Evolutionary conservation across 2,329 filamentous ascomycete species (phyloP), one percentile per base, ranked within the genome.

Genomic region (Bretziella fagacearum): DNA sequence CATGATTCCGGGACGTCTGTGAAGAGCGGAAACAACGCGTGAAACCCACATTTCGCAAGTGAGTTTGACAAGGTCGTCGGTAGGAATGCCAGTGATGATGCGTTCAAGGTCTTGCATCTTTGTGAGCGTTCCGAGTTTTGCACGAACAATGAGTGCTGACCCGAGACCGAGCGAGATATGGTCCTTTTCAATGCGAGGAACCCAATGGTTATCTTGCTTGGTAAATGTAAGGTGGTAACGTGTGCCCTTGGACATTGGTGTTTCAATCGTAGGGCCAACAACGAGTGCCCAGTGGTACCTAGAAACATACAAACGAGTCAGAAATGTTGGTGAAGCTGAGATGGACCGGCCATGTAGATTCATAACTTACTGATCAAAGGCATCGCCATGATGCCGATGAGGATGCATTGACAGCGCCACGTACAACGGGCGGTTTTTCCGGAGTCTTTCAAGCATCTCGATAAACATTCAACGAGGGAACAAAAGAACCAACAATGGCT

Each of bases 401-500:
- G 48, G 48, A 13, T 50, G 48, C 48, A 50, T 50, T 8, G 48
- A 50, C 13, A 50, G 26, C 3, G 48, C 48, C 48, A 50, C 48
- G 36, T 50, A 50, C 3, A 50, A 44, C 6, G 48, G 48, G 25
- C 44, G 37, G 32, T 44, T 36, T 15, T 36, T 44, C 17, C 10
- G 13, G 25, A 48, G 40, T n/a, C 30, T 35, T 4, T 22, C 23
- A 13, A 44, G 23, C 47, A 49, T 49, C 5, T n/a, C 40, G 42
- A 20, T 8, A 23, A 33, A 15, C n/a, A n/a, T n/a, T n/a, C n/a
- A n/a, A n/a, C n/a, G n/a, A n/a, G n/a, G n/a, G 13, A 42, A 25
- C 22, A 42, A 42, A 11, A 42, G 22, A 42, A n/a, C n/a, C 23
- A 15, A 26, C 6, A 6, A 25, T 42, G 11, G 22, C n/a, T 15